Percentiles rank a stretch among this genome's conserved stretches.
These are phyloP conservation scores for Zasmidium cellare DNA, from an alignment of 2,329 filamentous ascomycete species.

Conservation along the genomic window DNA sequence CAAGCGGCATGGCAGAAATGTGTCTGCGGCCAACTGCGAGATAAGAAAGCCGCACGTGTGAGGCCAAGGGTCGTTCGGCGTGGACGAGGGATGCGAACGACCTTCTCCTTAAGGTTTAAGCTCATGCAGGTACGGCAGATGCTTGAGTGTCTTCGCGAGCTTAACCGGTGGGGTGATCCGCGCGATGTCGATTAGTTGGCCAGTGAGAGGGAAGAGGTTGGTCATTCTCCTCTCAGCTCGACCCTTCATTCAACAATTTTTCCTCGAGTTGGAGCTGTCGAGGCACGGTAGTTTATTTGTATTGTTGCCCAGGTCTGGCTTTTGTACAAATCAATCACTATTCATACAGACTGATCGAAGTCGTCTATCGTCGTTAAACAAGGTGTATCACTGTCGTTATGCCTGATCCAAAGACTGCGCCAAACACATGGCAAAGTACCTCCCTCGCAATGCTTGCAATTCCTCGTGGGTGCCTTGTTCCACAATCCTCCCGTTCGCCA, in stretches of 20 bases:
- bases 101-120: neutral
- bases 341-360: neutral
- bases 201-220: neutral
- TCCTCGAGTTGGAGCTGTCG: no score
- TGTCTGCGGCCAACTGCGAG: constrained; percentile 2
- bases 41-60: constrained; percentile 3
- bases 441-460: constrained; percentile 38
- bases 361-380: neutral
- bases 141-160: neutral
- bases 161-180: neutral
- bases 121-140: neutral
- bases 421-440: constrained; percentile 48
- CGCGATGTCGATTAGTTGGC: neutral
- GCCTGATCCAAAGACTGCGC: constrained; percentile 43
- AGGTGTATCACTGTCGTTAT: constrained; percentile 5
- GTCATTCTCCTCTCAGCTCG: no score
- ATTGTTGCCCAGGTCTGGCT: no score
- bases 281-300: no score
- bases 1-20: neutral
- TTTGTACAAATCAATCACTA: neutral
- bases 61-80: neutral
- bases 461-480: constrained; percentile 43
- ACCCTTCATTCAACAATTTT: no score
- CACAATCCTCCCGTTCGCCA: constrained; percentile 39
- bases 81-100: neutral